Conservation (phyloP, 1,284 basidiomycete genomes). For the Malassezia obtusa region DNA sequence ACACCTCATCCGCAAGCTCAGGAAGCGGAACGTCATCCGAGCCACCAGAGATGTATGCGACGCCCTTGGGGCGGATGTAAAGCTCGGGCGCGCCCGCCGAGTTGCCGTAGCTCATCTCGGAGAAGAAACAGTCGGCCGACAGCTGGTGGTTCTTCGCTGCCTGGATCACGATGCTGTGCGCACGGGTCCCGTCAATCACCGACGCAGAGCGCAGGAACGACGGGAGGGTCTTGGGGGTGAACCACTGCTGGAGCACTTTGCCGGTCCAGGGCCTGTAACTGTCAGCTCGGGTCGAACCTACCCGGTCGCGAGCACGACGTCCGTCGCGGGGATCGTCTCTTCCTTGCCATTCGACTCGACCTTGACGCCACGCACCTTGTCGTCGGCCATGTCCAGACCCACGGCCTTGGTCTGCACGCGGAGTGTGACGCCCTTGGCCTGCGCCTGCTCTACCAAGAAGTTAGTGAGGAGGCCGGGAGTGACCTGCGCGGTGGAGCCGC, state of each 20-base stretch:
- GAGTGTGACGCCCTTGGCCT: conserved; percentile 50
- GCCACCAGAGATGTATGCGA: conserved; percentile 49
- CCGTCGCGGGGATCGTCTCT: conserved; percentile 35
- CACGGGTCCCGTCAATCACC: conserved; percentile 50
- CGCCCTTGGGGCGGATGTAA: conserved; percentile 47
- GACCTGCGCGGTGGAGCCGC: conserved; percentile 62
- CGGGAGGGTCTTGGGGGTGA: conserved; percentile 48
- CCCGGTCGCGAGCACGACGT: conserved; percentile 63
- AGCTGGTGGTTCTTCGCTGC: conserved; percentile 29
- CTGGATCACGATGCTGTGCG: conserved; percentile 52
- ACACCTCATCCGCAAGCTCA: conserved; percentile 39
- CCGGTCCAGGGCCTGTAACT: conserved; percentile 67
- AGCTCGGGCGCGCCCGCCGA: conserved; percentile 28
- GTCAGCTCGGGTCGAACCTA: not conserved
- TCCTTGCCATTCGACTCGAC: conserved; percentile 16
- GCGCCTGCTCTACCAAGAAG: conserved; percentile 59
- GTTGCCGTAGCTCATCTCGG: conserved; percentile 50
- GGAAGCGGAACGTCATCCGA: conserved; percentile 50
- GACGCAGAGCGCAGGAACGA: conserved; percentile 43
- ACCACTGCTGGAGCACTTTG: conserved; percentile 52
- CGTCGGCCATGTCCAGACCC: conserved; percentile 18
- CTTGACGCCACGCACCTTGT: conserved; percentile 20
- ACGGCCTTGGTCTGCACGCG: conserved; percentile 45
- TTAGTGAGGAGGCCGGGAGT: conserved; percentile 70
- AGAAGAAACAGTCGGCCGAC: conserved; percentile 52